phyloP scores from a whole-genome alignment of 1,284 basidiomycete species.

The Laetiporus sulphureus region DNA sequence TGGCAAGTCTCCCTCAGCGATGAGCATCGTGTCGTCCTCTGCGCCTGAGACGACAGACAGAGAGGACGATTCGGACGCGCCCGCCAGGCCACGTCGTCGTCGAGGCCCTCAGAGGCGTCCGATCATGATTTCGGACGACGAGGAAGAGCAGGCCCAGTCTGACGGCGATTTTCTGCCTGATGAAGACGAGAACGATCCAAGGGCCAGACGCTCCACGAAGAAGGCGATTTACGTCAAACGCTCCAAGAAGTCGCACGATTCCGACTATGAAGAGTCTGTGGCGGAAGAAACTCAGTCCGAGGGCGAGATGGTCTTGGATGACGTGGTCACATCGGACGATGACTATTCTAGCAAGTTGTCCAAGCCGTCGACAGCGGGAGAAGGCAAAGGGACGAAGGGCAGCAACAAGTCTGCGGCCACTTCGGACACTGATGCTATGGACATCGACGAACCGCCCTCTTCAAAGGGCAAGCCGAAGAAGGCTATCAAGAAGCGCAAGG shows the following conservation, averaged over 20 bases:
- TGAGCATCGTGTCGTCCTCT: constrained; percentile 14
- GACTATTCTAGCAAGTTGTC: constrained; percentile 24
- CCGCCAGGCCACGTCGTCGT: constrained; percentile 20
- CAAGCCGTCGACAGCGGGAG: constrained; percentile 23
- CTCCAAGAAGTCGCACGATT: constrained; percentile 27
- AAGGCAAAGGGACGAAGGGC: constrained; percentile 24
- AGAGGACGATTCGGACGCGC: constrained; percentile 29
- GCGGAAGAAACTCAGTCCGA: constrained; percentile 18
- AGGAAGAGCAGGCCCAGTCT: constrained; percentile 22
- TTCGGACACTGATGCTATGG: constrained; percentile 41
- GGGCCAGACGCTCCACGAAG: constrained; percentile 14
- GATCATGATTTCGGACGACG: constrained; percentile 43
- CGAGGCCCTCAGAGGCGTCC: constrained; percentile 28
- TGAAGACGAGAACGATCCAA: constrained; percentile 14
- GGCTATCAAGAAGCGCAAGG: constrained; percentile 46
- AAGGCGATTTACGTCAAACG: constrained; percentile 18
- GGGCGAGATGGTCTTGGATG: constrained; percentile 21
- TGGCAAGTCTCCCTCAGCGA: constrained; percentile 8
- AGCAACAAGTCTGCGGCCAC: constrained; percentile 13
- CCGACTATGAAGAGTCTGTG: constrained; percentile 34
- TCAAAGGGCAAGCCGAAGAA: constrained; percentile 24
- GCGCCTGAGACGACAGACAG: too few species aligned
- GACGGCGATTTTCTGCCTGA: constrained; percentile 11
- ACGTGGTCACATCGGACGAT: constrained; percentile 19
- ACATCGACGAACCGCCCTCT: constrained; percentile 40